phyloP scores from a whole-genome alignment of 108 stramenopile species.

The Cyclotella sp. region DNA sequence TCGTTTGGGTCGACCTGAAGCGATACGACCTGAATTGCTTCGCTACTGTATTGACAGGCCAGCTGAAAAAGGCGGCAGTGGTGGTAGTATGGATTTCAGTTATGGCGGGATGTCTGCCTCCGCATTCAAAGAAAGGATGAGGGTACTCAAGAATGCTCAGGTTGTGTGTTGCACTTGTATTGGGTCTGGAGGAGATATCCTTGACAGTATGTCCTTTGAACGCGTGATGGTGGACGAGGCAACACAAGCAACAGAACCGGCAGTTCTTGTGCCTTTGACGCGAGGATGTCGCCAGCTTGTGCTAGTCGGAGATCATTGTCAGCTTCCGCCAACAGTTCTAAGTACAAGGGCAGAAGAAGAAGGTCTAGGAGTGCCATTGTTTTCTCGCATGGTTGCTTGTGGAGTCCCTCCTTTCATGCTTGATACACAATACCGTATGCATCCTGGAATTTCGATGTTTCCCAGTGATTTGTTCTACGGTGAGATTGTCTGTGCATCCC shows the following conservation, averaged over 20 bases:
- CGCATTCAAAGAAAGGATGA: slow-evolving; percentile 84
- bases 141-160: slow-evolving; percentile 84
- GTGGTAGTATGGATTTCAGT: slow-evolving; percentile 32
- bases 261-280: slow-evolving; percentile 90
- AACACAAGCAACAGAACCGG: slow-evolving; percentile 93
- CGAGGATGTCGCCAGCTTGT: slow-evolving; percentile 93
- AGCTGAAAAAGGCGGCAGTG: slow-evolving; percentile 56
- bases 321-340: slow-evolving; percentile 93
- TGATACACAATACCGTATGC: slow-evolving; percentile 96
- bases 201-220: slow-evolving; percentile 87
- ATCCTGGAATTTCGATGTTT: slow-evolving; percentile 93
- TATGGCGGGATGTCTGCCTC: slow-evolving; percentile 55
- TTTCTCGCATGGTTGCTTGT: slow-evolving; percentile 91
- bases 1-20: slow-evolving; percentile 93
- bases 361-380: slow-evolving; percentile 87
- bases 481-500: too few species aligned
- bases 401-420: slow-evolving; percentile 92
- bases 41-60: slow-evolving; percentile 90
- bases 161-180: slow-evolving; percentile 96
- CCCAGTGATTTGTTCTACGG: slow-evolving; percentile 91
- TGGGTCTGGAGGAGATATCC: slow-evolving; percentile 90
- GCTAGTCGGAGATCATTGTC: slow-evolving; percentile 97
- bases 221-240: slow-evolving; percentile 95
- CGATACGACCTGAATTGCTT: slow-evolving; percentile 89
- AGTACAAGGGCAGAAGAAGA: slow-evolving; percentile 88